Conservation (phyloP, 2,329 filamentous ascomycete genomes). For the Orbilia blumenaviensis region DNA sequence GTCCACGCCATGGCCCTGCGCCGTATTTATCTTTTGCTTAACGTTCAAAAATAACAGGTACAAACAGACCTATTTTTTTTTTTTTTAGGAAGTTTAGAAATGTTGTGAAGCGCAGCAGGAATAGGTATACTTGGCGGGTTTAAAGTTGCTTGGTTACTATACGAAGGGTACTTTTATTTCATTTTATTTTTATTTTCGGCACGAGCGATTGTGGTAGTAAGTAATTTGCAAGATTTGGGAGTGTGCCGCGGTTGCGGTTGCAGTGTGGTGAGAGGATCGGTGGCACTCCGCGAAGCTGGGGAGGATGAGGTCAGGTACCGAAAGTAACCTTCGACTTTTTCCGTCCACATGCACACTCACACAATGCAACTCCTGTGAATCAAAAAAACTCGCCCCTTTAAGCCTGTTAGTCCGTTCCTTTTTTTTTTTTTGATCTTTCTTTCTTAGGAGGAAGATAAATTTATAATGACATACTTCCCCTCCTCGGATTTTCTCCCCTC, state of each 20-base stretch:
- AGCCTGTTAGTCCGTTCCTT: neutral
- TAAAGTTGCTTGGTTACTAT: no score
- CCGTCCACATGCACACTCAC: neutral
- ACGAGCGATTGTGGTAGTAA: no score
- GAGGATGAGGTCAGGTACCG: neutral
- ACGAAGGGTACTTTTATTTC: no score
- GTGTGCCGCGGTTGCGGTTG: no score
- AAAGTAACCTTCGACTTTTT: neutral
- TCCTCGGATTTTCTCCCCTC: neutral
- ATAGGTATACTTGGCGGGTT: no score
- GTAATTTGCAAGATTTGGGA: no score
- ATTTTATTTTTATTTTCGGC: neutral
- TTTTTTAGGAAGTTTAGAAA: neutral
- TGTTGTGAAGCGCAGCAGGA: neutral
- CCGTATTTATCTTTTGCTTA: no score
- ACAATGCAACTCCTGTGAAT: neutral
- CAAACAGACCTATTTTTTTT: neutral
- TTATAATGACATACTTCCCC: conserved; percentile 32
- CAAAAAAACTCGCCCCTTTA: neutral
- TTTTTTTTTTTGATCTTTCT: neutral
- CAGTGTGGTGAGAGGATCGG: neutral
- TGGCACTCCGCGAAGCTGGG: neutral
- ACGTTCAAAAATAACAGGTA: no score
- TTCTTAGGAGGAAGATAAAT: neutral
- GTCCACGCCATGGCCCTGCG: neutral